A percentile compares a stretch with the other conserved stretches of the same genome.
Conservation (phyloP, 495 filamentous ascomycete genomes). For the Chaetomidium leptoderma region DNA sequence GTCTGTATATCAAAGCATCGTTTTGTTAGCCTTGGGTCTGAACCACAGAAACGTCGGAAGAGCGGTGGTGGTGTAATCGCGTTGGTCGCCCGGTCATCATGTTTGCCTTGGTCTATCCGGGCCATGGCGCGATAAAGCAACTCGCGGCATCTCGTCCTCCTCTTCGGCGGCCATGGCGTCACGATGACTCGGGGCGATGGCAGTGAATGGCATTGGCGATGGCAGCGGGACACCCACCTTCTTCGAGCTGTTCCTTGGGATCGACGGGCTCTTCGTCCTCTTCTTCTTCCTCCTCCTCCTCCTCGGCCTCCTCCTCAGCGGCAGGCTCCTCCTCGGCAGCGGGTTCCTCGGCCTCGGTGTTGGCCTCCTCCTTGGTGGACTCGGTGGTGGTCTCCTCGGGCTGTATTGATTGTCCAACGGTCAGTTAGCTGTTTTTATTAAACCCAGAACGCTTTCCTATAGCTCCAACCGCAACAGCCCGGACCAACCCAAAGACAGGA, state of each 20-base stretch:
- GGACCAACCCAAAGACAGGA: too few relatives aligned
- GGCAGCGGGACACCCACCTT: constrained; percentile 61
- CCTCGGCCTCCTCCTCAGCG: constrained; percentile 46
- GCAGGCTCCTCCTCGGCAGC: constrained; percentile 41
- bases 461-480: too few relatives aligned
- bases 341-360: constrained; percentile 47
- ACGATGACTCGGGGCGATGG: background rate
- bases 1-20: constrained; percentile 51
- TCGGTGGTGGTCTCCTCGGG: constrained; percentile 19
- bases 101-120: too few relatives aligned
- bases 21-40: constrained; percentile 27
- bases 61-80: too few relatives aligned
- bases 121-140: background rate
- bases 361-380: constrained; percentile 44
- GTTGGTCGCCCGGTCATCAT: too few relatives aligned
- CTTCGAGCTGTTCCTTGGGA: constrained; percentile 80
- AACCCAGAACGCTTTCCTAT: background rate
- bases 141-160: constrained; percentile 2
- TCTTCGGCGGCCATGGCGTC: background rate
- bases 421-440: background rate
- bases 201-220: background rate
- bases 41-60: too few relatives aligned
- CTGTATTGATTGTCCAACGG: constrained; percentile 4
- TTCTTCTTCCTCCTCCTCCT: constrained; percentile 49
- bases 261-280: constrained; percentile 88